Percentiles rank a stretch among this genome's conserved stretches.
These are phyloP conservation scores for Verbena officinalis DNA, from an alignment of 257 asterid species.

Conservation along the genomic window DNA sequence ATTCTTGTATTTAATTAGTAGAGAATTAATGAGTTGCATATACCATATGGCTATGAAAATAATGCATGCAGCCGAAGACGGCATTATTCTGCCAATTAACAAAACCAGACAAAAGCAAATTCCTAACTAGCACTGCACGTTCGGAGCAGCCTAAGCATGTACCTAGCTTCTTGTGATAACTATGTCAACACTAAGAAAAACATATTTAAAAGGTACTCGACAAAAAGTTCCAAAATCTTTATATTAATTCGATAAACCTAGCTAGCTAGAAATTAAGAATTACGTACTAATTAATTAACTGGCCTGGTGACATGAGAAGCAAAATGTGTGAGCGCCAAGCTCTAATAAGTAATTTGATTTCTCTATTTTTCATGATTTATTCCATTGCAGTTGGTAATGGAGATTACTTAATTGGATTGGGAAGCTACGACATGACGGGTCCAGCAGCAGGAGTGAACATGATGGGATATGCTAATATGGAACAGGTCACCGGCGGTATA, in stretches of 20 bases:
- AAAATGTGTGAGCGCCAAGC: conserved; percentile 27
- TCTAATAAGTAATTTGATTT: neutral
- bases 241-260: too few relatives aligned
- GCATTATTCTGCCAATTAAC: conserved; percentile 5
- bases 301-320: neutral
- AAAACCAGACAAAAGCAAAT: conserved; percentile 32
- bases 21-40: too few relatives aligned
- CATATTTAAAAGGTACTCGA: neutral
- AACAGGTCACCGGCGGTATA: conserved; percentile 55
- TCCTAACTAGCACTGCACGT: conserved; percentile 3
- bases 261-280: too few relatives aligned
- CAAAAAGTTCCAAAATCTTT: conserved; percentile 19
- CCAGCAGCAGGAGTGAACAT: conserved; percentile 75
- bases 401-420: conserved; percentile 56
- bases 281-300: too few relatives aligned
- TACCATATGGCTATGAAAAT: neutral
- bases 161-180: conserved; percentile 33
- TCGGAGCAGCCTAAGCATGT: conserved; percentile 37
- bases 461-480: conserved; percentile 69
- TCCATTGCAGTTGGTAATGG: conserved; percentile 29
- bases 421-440: conserved; percentile 72
- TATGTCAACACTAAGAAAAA: conserved; percentile 25
- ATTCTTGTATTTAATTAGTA: too few relatives aligned
- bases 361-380: neutral
- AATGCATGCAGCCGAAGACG: conserved; percentile 20